A percentile compares a stretch with the other conserved stretches of the same genome.
phyloP scores from a whole-genome alignment of 2,329 filamentous ascomycete species.

The Plenodomus lindquistii region DNA sequence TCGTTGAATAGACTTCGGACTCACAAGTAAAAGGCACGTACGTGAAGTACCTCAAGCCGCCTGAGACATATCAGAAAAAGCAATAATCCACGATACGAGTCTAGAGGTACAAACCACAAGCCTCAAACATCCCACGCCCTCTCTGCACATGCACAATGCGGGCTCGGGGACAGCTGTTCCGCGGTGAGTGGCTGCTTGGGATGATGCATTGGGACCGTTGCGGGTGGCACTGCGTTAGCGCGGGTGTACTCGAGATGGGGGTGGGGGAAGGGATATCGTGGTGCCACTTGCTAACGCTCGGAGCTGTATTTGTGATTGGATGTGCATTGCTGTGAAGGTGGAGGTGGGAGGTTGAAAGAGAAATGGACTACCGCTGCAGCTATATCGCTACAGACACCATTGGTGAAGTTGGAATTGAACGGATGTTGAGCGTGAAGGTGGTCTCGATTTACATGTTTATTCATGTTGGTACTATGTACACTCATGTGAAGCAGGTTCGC shows the following conservation, averaged over 20 bases:
- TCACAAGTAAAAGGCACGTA: too few relatives aligned
- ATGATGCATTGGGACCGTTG: conserved; percentile 5
- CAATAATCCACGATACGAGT: too few relatives aligned
- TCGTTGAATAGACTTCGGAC: too few relatives aligned
- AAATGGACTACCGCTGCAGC: too few relatives aligned
- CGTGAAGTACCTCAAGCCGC: too few relatives aligned
- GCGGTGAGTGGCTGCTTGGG: conserved; percentile 24
- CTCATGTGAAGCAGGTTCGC: not conserved
- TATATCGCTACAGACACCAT: too few relatives aligned
- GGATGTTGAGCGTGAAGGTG: too few relatives aligned
- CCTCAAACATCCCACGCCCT: conserved; percentile 8
- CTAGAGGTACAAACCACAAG: not conserved
- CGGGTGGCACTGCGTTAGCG: conserved; percentile 1
- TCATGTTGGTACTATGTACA: not conserved
- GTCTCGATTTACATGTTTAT: too few relatives aligned
- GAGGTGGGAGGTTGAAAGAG: not conserved
- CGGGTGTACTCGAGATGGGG: conserved; percentile 1
- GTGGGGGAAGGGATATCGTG: conserved; percentile 19
- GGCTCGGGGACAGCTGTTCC: conserved; percentile 30
- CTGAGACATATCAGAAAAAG: too few relatives aligned
- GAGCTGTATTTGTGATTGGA: not conserved
- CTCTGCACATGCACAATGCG: conserved; percentile 19
- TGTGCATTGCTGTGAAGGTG: not conserved
- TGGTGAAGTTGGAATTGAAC: too few relatives aligned
- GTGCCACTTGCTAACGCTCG: conserved; percentile 18